Conservation (phyloP, 2,329 filamentous ascomycete species). For the Trichophyton schoenleinii region DNA sequence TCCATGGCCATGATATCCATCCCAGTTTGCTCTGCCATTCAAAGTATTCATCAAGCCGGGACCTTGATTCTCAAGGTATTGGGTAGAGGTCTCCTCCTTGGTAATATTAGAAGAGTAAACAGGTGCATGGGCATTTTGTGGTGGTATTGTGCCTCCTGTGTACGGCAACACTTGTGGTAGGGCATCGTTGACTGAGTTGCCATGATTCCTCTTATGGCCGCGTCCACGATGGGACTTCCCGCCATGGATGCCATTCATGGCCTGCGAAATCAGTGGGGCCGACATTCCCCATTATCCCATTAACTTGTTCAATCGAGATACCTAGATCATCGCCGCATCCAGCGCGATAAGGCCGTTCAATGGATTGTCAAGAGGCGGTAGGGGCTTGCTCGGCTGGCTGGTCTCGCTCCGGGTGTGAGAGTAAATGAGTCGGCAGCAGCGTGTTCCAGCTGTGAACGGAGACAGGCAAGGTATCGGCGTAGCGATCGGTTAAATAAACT, state of each 20-base stretch:
- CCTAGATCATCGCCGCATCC: neutral
- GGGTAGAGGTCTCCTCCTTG: neutral
- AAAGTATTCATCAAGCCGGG: neutral
- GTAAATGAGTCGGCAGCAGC: too few relatives aligned
- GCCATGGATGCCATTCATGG: slow-evolving; percentile 12
- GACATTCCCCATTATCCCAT: slow-evolving; percentile 14
- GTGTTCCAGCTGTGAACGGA: too few relatives aligned
- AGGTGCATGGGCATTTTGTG: slow-evolving; percentile 1
- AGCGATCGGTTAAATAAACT: neutral
- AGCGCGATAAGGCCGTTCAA: neutral
- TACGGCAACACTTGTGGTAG: neutral
- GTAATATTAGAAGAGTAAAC: neutral
- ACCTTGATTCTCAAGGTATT: neutral
- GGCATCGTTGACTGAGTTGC: neutral
- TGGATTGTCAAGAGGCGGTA: neutral
- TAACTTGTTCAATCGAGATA: neutral
- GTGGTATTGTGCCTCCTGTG: neutral
- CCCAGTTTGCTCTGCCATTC: neutral
- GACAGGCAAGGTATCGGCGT: too few relatives aligned
- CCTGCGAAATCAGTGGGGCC: slow-evolving; percentile 8
- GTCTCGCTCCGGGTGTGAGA: neutral
- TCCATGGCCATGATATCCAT: neutral
- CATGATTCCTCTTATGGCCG: slow-evolving; percentile 9
- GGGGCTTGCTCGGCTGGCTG: neutral
- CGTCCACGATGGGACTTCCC: slow-evolving; percentile 8